phyloP scores from a whole-genome alignment of 2,329 filamentous ascomycete genomes.

The Madurella mycetomatis region DNA sequence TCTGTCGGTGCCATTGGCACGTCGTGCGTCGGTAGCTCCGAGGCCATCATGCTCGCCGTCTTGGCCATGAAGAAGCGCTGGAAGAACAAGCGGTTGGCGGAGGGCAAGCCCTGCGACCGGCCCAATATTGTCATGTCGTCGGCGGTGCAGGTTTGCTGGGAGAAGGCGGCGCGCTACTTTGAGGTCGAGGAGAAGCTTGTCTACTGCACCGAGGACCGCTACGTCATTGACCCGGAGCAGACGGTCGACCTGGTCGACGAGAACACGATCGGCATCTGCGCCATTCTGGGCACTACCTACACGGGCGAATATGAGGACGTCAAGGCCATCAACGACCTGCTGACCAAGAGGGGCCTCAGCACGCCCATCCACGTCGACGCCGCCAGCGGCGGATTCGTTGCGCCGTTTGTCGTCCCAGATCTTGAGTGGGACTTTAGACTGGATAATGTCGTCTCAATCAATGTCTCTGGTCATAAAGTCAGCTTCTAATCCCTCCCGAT shows the following conservation, averaged over 20 bases:
- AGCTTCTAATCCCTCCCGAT: background rate
- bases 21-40: constrained; percentile 82
- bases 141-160: constrained; percentile 96
- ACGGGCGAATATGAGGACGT: constrained; percentile 95
- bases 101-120: constrained; percentile 71
- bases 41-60: constrained; percentile 78
- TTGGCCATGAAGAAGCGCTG: constrained; percentile 95
- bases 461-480: constrained; percentile 85
- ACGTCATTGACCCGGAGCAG: constrained; percentile 59
- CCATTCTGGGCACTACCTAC: constrained; percentile 88
- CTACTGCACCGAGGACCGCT: constrained; percentile 58
- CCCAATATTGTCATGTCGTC: constrained; percentile 96
- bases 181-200: constrained; percentile 87
- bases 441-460: constrained; percentile 86
- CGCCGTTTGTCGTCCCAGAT: constrained; percentile 80
- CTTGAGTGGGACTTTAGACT: constrained; percentile 90
- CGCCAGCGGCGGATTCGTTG: constrained; percentile 87
- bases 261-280: constrained; percentile 84
- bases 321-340: constrained; percentile 83
- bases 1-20: constrained; percentile 68
- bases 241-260: constrained; percentile 59
- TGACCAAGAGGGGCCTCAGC: constrained; percentile 70
- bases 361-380: constrained; percentile 91
- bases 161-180: constrained; percentile 85
- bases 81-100: constrained; percentile 80